Conservation (phyloP, 192 early-diverging fungal species). For the Coemansia sp. region DNA sequence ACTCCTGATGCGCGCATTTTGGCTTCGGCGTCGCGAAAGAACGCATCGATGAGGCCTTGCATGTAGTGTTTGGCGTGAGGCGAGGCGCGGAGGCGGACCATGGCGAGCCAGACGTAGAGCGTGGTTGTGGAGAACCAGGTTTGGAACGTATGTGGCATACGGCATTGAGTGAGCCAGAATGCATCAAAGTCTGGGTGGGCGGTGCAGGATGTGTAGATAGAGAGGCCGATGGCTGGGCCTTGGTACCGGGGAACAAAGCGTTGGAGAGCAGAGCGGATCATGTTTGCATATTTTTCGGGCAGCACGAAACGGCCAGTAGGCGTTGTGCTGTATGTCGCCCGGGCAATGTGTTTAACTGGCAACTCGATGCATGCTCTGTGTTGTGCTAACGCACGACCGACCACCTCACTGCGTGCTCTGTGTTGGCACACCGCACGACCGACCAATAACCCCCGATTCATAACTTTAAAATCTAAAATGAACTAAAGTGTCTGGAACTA, state of each 20-base stretch:
- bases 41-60: constrained; percentile 81
- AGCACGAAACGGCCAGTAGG: constrained; percentile 3
- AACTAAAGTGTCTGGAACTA: no score
- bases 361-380: background rate
- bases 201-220: constrained; percentile 35
- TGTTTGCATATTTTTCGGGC: constrained; percentile 22
- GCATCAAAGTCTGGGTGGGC: constrained; percentile 33
- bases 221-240: constrained; percentile 32
- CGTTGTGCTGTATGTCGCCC: constrained; percentile 15
- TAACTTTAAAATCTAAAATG: no score
- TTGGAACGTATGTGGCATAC: constrained; percentile 85
- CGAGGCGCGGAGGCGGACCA: constrained; percentile 76
- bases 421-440: no score
- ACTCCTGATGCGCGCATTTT: constrained; percentile 79
- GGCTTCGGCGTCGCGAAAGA: constrained; percentile 87
- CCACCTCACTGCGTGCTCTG: no score
- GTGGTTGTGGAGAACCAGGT: constrained; percentile 92
- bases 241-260: constrained; percentile 48
- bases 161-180: constrained; percentile 52
- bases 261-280: constrained; percentile 13
- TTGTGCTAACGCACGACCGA: background rate
- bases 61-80: constrained; percentile 75
- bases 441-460: no score
- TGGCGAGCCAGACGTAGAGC: constrained; percentile 92
- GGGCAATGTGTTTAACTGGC: background rate